These are phyloP conservation scores for Coniophora puteana DNA, from an alignment of 1,284 basidiomycete genomes.

Conservation along the genomic window DNA sequence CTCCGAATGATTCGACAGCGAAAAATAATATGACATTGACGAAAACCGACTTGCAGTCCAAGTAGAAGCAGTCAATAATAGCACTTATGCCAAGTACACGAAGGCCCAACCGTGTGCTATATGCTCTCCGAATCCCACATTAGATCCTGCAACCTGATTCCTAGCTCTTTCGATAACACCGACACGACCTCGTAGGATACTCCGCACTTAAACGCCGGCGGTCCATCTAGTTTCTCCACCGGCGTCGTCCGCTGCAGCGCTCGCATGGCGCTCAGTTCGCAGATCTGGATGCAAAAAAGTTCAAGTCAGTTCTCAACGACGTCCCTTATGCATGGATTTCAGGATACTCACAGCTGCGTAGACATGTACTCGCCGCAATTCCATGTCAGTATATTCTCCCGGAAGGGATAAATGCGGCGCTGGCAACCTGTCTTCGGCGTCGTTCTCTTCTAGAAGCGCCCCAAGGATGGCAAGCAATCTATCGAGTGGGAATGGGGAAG, in stretches of 20 bases:
- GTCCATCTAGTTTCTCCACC: conserved; percentile 64
- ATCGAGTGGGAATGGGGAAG: conserved; percentile 79
- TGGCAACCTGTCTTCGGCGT: conserved; percentile 46
- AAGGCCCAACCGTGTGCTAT: no score
- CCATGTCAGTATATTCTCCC: conserved; percentile 67
- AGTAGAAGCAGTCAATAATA: no score
- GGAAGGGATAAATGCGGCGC: conserved; percentile 47
- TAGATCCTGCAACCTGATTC: conserved; percentile 60
- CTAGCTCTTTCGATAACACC: conserved; percentile 58
- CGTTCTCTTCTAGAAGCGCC: conserved; percentile 80
- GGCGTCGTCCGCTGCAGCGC: conserved; percentile 67
- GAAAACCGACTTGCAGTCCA: no score
- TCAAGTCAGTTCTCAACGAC: conserved; percentile 1
- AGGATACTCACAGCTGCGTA: conserved; percentile 46
- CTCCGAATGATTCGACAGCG: no score
- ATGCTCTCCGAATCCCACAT: conserved; percentile 73
- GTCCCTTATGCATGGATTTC: neutral
- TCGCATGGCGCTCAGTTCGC: conserved; percentile 66
- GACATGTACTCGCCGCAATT: conserved; percentile 57
- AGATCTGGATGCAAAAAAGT: conserved; percentile 45
- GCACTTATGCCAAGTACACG: no score
- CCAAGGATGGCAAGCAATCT: conserved; percentile 83
- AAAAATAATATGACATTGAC: no score
- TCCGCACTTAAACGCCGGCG: conserved; percentile 72
- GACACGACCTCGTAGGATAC: conserved; percentile 65